phyloP scores from a whole-genome alignment of 352 stramenopile species.

The Pythium scleroteichum region DNA sequence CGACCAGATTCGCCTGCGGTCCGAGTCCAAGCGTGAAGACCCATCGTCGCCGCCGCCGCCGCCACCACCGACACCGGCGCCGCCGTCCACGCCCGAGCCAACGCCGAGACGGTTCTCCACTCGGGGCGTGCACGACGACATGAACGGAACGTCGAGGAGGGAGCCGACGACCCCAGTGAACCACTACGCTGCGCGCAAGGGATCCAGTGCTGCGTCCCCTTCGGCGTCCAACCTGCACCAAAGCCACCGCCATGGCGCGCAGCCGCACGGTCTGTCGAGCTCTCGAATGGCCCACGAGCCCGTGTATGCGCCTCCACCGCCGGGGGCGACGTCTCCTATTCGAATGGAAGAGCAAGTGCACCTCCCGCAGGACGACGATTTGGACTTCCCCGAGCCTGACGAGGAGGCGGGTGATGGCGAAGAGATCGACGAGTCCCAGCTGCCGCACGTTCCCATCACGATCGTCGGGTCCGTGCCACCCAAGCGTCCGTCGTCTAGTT shows the following conservation, averaged over 20 bases:
- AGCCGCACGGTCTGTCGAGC: too few relatives aligned
- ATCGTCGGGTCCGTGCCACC: conserved; percentile 15
- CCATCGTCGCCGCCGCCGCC: neutral
- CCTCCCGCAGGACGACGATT: conserved; percentile 6
- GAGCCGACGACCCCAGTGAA: neutral
- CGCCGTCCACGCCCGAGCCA: conserved; percentile 4
- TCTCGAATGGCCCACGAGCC: neutral
- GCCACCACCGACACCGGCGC: neutral
- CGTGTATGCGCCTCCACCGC: neutral
- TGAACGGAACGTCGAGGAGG: neutral
- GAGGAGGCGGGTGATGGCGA: neutral
- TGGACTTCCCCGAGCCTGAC: conserved; percentile 13
- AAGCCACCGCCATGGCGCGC: too few relatives aligned
- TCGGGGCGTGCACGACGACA: neutral
- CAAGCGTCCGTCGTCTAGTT: conserved; percentile 23
- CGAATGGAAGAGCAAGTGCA: neutral
- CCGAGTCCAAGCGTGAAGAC: conserved; percentile 9
- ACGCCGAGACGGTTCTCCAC: neutral
- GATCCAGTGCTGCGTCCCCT: neutral
- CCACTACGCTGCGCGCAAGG: conserved; percentile 7
- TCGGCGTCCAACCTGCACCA: neutral
- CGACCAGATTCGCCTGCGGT: conserved; percentile 31
- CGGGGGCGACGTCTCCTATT: neutral
- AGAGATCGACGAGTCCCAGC: conserved; percentile 19
- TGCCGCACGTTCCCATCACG: conserved; percentile 21